A percentile compares a stretch with the other conserved stretches of the same genome.
Conservation (phyloP, 768 basidiomycete genomes). For the Suillus plorans region DNA sequence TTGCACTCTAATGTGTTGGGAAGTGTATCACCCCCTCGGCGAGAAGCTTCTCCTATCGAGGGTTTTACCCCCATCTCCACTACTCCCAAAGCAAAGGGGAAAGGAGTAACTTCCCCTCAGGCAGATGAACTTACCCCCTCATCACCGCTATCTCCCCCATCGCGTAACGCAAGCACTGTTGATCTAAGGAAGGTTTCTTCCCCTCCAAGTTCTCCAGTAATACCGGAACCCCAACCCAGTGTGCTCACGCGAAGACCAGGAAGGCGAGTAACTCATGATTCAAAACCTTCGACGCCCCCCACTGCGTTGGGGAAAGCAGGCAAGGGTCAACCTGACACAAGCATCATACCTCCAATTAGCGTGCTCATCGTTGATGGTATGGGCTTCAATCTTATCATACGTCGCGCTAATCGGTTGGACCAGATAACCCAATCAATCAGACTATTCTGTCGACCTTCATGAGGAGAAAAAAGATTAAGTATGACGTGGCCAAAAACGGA, state of each 20-base stretch:
- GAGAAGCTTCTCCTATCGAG: constrained; percentile 25
- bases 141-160: constrained; percentile 12
- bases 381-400: constrained; percentile 20
- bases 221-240: constrained; percentile 24
- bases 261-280: constrained; percentile 31
- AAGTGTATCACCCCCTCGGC: constrained; percentile 17
- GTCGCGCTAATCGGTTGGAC: constrained; percentile 13
- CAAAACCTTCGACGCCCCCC: constrained; percentile 26
- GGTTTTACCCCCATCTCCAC: constrained; percentile 7
- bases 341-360: constrained; percentile 93
- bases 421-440: constrained; percentile 99
- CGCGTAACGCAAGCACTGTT: constrained; percentile 24
- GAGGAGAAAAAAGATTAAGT: constrained; percentile 94
- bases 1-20: constrained; percentile 20
- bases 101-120: constrained; percentile 29
- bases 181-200: constrained; percentile 34
- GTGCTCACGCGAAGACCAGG: constrained; percentile 28
- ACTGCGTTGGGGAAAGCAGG: constrained; percentile 43
- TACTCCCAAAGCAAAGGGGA: constrained; percentile 23
- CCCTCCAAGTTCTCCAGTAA: constrained; percentile 33
- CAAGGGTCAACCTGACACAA: constrained; percentile 55
- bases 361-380: constrained; percentile 97
- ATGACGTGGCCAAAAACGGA: constrained; percentile 92
- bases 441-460: constrained; percentile 97
- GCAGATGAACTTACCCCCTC: constrained; percentile 22